phyloP scores from a whole-genome alignment of 169 alveolate genomes.

The Hepatocystis sp. region DNA sequence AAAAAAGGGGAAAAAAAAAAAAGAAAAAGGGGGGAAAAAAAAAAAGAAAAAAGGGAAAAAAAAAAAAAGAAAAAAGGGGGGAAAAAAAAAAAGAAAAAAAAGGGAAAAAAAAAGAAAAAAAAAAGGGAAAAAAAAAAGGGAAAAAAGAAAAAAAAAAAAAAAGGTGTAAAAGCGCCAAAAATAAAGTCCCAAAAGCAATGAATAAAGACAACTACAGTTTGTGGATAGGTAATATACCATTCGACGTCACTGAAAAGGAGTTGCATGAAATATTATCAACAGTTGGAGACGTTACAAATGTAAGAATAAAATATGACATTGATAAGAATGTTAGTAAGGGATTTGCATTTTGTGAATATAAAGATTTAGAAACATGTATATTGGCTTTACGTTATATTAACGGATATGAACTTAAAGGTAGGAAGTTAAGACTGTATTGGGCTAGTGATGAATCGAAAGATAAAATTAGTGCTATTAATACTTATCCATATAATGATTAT shows the following conservation, averaged over 20 bases:
- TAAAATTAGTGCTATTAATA: slow-evolving; percentile 7
- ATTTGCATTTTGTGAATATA: slow-evolving; percentile 82
- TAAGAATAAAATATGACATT: slow-evolving; percentile 79
- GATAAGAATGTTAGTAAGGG: slow-evolving; percentile 82
- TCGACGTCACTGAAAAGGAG: slow-evolving; percentile 81
- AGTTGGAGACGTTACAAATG: slow-evolving; percentile 78
- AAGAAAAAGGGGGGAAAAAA: too few species aligned
- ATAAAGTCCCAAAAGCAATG: too few species aligned
- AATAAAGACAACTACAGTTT: slow-evolving; percentile 39
- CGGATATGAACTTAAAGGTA: slow-evolving; percentile 80
- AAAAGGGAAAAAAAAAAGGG: too few species aligned
- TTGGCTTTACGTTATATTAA: slow-evolving; percentile 77
- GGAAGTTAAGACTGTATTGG: slow-evolving; percentile 79
- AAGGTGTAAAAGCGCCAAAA: too few species aligned
- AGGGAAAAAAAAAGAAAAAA: too few species aligned
- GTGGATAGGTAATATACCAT: slow-evolving; percentile 81
- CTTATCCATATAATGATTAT: slow-evolving; percentile 17
- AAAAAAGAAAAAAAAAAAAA: too few species aligned
- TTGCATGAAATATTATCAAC: slow-evolving; percentile 77
- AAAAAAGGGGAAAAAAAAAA: too few species aligned
- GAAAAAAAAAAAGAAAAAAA: too few species aligned
- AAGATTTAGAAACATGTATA: slow-evolving; percentile 81
- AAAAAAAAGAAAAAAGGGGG: too few species aligned
- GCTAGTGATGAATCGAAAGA: slow-evolving; percentile 80
- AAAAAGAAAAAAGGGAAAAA: too few species aligned